Evolutionary conservation across 129 eudicot species (phyloP), one percentile per base, ranked within the genome.

Genomic region (Pulicaria dysenterica): DNA sequence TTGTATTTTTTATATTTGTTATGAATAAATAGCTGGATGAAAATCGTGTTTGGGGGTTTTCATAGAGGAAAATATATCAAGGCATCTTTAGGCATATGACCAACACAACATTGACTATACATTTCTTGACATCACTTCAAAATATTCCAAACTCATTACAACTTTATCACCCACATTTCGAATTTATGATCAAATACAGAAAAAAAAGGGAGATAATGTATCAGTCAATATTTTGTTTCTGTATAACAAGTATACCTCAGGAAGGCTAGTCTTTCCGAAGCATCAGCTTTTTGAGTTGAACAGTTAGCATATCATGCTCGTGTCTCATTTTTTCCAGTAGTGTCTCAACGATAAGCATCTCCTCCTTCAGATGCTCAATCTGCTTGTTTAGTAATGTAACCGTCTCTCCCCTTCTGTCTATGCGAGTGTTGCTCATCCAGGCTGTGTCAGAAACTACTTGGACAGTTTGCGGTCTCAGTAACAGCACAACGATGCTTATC

Each of bases 401-500:
- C 54, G 84, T 73, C 62, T 87, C 90, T 8, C 77, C 73, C 41
- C 85, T 79, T 66, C 82, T 75, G 46, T 80, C 87, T 17, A 67
- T 62, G 0, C 80, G 74, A 24, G 64, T 49, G 80, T 73, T 69
- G 75, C 70, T 73, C 56, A 59, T 54, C 73, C 72, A 80, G 53
- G 74, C 74, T 3, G 81, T 83, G 63, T 82, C 91, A 56, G 98
- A 85, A 67, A 89, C 80, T 43, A 92, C 80, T 8, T 89, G 93
- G 72, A 89, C 82, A 37, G 83, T 75, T 77, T 89, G 98, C 9
- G 98, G 96, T 72, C 95, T 82, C 58, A 87, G 70, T 60, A 92
- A 39, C 69, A 92, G 79, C 62, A 89, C 88, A 12, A 92, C 85
- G 15, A 92, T 89, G 84, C 95, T 89, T 74, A 92, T 81, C 95